Base-by-base conservation (phyloP, 345 rosid species). In the Rhizophora apiculata region DNA sequence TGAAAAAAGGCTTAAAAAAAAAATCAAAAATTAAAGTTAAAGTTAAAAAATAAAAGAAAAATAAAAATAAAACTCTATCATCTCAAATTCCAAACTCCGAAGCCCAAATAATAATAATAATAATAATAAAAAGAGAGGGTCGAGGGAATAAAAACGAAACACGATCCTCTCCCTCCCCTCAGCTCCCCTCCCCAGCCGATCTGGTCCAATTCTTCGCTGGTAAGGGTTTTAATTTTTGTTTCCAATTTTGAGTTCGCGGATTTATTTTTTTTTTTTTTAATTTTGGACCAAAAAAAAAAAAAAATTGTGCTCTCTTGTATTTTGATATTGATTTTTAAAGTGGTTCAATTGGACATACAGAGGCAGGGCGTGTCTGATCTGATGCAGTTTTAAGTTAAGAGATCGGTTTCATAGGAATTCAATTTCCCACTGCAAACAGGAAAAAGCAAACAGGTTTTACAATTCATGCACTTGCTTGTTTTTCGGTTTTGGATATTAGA, bases 171-270 rank as follows among this genome's bases (percentile, higher is more conserved):
- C 37, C 63, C 77, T 71, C 60, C 30, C 18, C 52, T 34, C 24
- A 52, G 48, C 63, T 55, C 39, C 48, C 55, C 60, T 52, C 64
- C 15, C 36, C 49, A 53, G 76, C 74, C 76, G 83, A 81, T 71
- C 87, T 80, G 80, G 78, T 73, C 64, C 76, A 56, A 62, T 56
- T 48, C 59, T 57, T 72, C 18, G 20, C 32, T 74, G 80, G 76
- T 79, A 72, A 77, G 80, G 76, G 68, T 73, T 79, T 72, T 43
- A 1, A 32, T 24, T 24, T 24, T 16, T 31, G n/a, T 24, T 7
- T 55, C 9, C 3, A 56, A 56, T 56, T 27, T 56, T 27, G 60
- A 24, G 9, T 34, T 34, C 37, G 37, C 1, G 37, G 10, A 31
- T 3, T 31, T 34, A 1, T 34, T 34, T 32, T 32, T 24, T 31